Conservation (phyloP, 2,329 filamentous ascomycete species). For the Drechslerella dactyloides region DNA sequence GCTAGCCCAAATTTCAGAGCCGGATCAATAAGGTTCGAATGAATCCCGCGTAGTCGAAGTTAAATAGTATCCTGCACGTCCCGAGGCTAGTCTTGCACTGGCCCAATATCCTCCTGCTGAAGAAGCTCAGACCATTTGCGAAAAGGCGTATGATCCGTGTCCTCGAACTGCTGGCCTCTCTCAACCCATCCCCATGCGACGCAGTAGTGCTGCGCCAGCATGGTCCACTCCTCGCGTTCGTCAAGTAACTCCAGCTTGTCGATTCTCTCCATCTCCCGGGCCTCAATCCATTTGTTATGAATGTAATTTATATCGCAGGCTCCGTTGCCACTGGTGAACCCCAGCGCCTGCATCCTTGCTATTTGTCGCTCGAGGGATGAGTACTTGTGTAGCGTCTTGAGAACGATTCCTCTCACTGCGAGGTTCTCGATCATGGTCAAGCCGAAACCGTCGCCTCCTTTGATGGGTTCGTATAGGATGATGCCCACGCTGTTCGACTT, state of each 20-base stretch:
- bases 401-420: constrained; percentile 76
- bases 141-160: constrained; percentile 9
- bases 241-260: constrained; percentile 84
- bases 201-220: constrained; percentile 87
- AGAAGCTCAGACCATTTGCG: constrained; percentile 28
- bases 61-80: no score
- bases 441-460: constrained; percentile 83
- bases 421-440: constrained; percentile 91
- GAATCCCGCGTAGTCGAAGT: no score
- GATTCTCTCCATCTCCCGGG: constrained; percentile 77
- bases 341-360: constrained; percentile 67
- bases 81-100: no score
- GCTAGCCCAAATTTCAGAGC: no score
- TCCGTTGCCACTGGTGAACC: constrained; percentile 62
- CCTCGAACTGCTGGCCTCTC: not conserved
- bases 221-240: constrained; percentile 90
- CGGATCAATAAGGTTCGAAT: no score
- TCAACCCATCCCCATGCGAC: constrained; percentile 86
- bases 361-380: constrained; percentile 72
- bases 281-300: constrained; percentile 60
- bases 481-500: constrained; percentile 64
- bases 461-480: constrained; percentile 87
- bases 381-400: constrained; percentile 81
- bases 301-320: constrained; percentile 44
- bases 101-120: no score